These are phyloP conservation scores for Lentinus polychrous DNA, from an alignment of 1,284 basidiomycete species.

Conservation along the genomic window DNA sequence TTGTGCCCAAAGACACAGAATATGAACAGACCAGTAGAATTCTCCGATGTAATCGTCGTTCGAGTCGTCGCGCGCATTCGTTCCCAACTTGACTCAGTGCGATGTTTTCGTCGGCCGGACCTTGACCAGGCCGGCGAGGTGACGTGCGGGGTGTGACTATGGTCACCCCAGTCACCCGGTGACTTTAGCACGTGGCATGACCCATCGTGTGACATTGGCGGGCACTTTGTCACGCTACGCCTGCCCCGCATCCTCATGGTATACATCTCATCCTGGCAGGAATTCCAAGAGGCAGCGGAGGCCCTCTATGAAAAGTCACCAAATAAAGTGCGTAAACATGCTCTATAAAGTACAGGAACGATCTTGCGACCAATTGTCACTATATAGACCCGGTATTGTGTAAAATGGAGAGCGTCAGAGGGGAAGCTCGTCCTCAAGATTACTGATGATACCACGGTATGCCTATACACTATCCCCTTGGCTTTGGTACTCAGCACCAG, in stretches of 20 bases:
- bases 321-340: constrained; percentile 58
- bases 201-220: not conserved
- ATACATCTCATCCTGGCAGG: constrained; percentile 79
- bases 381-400: constrained; percentile 72
- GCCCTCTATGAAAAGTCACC: constrained; percentile 75
- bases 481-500: not conserved
- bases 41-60: too few species aligned
- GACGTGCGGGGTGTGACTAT: too few species aligned
- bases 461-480: constrained; percentile 23
- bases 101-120: too few species aligned
- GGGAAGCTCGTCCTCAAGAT: constrained; percentile 87
- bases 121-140: too few species aligned
- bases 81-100: too few species aligned
- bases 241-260: constrained; percentile 34
- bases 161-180: too few species aligned
- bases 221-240: not conserved
- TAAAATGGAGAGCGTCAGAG: constrained; percentile 81
- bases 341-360: too few species aligned
- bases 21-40: too few species aligned
- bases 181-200: not conserved
- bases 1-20: too few species aligned
- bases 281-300: constrained; percentile 82
- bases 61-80: too few species aligned
- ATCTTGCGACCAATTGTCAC: too few species aligned
- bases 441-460: constrained; percentile 80